Conservation (phyloP, 139 green algal genomes). For the Chlorella sp. region DNA sequence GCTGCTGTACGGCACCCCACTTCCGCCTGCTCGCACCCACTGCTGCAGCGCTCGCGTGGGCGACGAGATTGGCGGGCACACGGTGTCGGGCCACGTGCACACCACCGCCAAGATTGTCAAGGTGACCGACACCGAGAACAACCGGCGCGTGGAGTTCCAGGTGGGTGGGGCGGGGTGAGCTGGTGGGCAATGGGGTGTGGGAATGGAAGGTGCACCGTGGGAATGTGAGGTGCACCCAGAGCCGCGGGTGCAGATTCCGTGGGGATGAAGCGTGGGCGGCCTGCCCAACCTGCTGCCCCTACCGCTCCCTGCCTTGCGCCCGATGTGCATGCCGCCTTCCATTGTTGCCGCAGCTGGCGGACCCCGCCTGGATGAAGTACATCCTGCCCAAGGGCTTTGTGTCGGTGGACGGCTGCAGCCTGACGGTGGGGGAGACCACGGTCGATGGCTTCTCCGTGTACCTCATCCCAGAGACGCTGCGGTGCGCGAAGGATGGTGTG, state of each 20-base stretch:
- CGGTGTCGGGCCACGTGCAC: constrained; percentile 91
- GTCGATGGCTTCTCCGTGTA: constrained; percentile 85
- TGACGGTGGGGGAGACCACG: constrained; percentile 80
- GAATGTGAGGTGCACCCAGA: too few relatives aligned
- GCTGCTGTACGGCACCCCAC: constrained; percentile 15
- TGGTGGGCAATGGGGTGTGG: background rate
- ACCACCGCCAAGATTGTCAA: constrained; percentile 64
- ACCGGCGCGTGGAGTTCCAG: constrained; percentile 75
- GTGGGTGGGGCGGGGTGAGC: constrained; percentile 20
- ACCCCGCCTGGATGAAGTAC: constrained; percentile 89
- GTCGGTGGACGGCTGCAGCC: constrained; percentile 89
- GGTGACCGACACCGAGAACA: constrained; percentile 77
- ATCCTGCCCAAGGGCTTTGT: constrained; percentile 96
- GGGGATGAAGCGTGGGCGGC: background rate
- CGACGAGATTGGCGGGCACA: constrained; percentile 96
- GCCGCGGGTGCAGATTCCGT: too few relatives aligned
- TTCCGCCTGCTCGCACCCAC: constrained; percentile 85
- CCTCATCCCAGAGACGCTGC: constrained; percentile 95
- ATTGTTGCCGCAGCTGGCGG: constrained; percentile 36
- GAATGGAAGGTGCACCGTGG: background rate
- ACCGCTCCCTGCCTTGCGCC: background rate
- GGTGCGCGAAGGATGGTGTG: constrained; percentile 21
- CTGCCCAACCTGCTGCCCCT: background rate
- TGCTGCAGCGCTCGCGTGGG: constrained; percentile 62
- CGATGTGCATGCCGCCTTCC: background rate